phyloP scores from a whole-genome alignment of 495 filamentous ascomycete species.

The Aspergillus coremiiformis region DNA sequence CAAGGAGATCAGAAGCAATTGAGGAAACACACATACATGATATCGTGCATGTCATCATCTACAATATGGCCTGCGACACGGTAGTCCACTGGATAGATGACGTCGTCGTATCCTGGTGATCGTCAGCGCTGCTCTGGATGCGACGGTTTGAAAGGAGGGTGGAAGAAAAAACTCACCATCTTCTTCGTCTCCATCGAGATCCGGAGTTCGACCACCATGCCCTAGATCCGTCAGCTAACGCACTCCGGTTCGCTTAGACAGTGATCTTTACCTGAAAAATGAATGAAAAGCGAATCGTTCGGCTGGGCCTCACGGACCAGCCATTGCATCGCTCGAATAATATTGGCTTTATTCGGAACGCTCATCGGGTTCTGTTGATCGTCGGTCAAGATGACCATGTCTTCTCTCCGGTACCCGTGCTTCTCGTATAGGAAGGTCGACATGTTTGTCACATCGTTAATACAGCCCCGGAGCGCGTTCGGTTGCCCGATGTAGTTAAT shows the following conservation, averaged over 20 bases:
- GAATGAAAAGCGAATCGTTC: conserved; percentile 93
- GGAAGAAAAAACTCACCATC: conserved; percentile 45
- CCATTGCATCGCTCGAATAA: conserved; percentile 96
- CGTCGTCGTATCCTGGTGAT: conserved; percentile 71
- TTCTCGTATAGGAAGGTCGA: conserved; percentile 77
- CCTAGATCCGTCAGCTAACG: conserved; percentile 40
- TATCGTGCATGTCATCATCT: conserved; percentile 96
- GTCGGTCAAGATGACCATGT: conserved; percentile 97
- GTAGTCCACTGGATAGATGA: conserved; percentile 96
- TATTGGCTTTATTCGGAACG: conserved; percentile 89
- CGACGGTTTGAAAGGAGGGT: not conserved
- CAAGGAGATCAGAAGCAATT: no score
- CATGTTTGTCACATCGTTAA: conserved; percentile 99
- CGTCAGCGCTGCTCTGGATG: not conserved
- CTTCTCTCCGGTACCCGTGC: conserved; percentile 85
- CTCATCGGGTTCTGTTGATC: conserved; percentile 95
- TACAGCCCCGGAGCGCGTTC: conserved; percentile 83
- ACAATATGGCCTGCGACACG: conserved; percentile 83
- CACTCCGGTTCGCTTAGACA: not conserved
- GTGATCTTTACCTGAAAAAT: conserved; percentile 70
- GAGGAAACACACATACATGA: conserved; percentile 52
- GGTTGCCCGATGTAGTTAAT: conserved; percentile 96
- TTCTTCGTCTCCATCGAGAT: conserved; percentile 91
- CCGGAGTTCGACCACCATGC: conserved; percentile 91
- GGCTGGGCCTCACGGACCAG: conserved; percentile 90